Evolutionary conservation across 169 alveolate genomes (phyloP), one percentile per base, ranked within the genome.

Genomic region (Eimeria zaria): DNA sequence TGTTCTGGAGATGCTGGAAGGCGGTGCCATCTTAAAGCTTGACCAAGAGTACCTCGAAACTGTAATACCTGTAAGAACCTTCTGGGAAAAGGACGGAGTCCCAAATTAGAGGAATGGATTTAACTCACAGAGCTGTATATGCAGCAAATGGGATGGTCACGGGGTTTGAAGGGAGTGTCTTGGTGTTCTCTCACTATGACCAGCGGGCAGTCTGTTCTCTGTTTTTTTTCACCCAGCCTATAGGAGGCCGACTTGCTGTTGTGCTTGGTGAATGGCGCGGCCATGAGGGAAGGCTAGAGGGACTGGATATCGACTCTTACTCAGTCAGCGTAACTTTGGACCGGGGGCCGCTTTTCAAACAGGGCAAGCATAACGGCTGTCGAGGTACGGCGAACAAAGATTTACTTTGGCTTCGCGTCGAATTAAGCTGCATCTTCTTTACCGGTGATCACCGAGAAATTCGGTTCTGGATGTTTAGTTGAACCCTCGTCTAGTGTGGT

Each of bases 31-130:
- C 30, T 48, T 95, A 20, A 91, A 92, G 58, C 95, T 95, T 46
- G 97, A 95, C 55, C 95, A 95, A 46, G 85, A 71, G 30, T 51
- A 46, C 64, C 88, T 95, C n/a, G 97, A 95, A 53, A 95, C 97
- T 5, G 97, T 95, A 8, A 95, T 95, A 53, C 97, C 97, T 41
- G 95, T 87, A 39, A 58, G 97, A 22, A 4, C 18, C 20, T 73
- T 20, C 46, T 39, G 0, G 46, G 41, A 30, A 30, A 24, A 24
- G 69, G 84, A 22, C 0, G 41, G 46, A 33, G 27, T 30, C 16
- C n/a, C 39, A 39, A 44, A 14, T 27, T 39, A 48, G 36, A 80
- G 1, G 53, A 53, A 48, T 48, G 3, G 11, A 53, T 2, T 48
- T 80, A 58, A 27, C 27, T 30, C 53, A 71, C 2, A 73, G 83